Base-by-base conservation (phyloP, 768 basidiomycete species). In the Serpula lacrymans region DNA sequence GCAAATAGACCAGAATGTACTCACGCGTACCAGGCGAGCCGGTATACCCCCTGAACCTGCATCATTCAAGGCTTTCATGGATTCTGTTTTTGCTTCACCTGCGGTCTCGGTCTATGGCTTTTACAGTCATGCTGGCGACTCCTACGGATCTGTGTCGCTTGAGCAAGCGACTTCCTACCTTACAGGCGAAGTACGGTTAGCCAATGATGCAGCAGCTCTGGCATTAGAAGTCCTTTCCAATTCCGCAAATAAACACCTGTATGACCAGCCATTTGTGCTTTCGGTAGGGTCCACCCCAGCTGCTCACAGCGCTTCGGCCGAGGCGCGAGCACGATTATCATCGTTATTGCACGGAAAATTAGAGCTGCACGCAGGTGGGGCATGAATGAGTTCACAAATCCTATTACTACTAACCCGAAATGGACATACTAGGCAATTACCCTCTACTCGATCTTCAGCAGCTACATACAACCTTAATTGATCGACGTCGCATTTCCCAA, bases 211-310 rank as follows among this genome's bases (percentile, higher is more conserved):
- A 2, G 84, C 88, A 0, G 65, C 63, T 20, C 63, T 75, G 35
- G 80, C 77, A 0, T 54, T 82, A 22, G 65, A 69, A 27, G 59
- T 75, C 36, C 62, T 82, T 22, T 56, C 65, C 7, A 52, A 55
- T 26, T 64, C 67, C 11, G 53, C 64, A 10, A 56, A 62, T 27
- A 54, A 47, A n/a, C 35, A 43, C 4, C 42, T 56, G 28, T 60
- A 70, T 39, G 63, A 67, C 5, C 60, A 67, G 26, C 71, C 76
- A 5, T 90, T 86, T 50, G 73, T 88, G 2, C 64, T 93, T 25
- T 84, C 85, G 2, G 82, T 92, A 2, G 89, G 90, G 16, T 84
- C 88, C n/a, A 92, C 90, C 2, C 90, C 90, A 2, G 82, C 89
- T 2, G 90, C 89, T 0, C 86, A 91, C 54, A 83, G 84, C 8